phyloP scores from a whole-genome alignment of 2,329 filamentous ascomycete species.

The Calonectria montana region DNA sequence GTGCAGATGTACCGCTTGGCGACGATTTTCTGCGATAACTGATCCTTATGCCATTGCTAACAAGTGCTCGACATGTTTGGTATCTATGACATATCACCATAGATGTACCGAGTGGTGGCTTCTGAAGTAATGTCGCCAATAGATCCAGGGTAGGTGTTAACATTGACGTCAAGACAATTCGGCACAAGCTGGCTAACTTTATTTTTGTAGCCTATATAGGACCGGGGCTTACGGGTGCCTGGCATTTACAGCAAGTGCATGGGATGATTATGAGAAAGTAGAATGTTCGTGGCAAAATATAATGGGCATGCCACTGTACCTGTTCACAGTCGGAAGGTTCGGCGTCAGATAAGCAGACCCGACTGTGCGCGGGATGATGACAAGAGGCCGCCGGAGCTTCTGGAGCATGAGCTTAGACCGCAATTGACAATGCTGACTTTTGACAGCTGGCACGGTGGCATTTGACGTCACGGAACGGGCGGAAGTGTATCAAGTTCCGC shows the following conservation, averaged over 20 bases:
- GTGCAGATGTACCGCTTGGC: too few relatives aligned
- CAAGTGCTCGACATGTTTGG: too few relatives aligned
- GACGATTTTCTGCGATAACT: too few relatives aligned
- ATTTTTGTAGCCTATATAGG: not conserved
- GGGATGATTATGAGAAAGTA: not conserved
- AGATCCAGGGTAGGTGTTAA: not conserved
- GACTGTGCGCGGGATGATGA: constrained; percentile 5
- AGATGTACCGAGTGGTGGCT: too few relatives aligned
- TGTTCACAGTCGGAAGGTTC: constrained; percentile 6
- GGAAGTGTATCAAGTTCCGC: not conserved
- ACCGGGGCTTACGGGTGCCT: not conserved
- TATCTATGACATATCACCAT: too few relatives aligned
- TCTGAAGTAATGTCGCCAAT: not conserved
- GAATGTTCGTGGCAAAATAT: not conserved
- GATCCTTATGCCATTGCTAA: too few relatives aligned
- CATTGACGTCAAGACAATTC: too few relatives aligned
- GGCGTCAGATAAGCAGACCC: not conserved
- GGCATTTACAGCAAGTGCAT: not conserved
- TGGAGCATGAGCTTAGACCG: not conserved
- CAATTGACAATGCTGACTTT: not conserved
- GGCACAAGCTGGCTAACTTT: too few relatives aligned
- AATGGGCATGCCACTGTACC: not conserved
- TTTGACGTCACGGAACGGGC: not conserved
- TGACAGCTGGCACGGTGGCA: not conserved
- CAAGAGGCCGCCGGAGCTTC: not conserved